Conservation (phyloP, 2,329 filamentous ascomycete species). For the Colletotrichum sp. region DNA sequence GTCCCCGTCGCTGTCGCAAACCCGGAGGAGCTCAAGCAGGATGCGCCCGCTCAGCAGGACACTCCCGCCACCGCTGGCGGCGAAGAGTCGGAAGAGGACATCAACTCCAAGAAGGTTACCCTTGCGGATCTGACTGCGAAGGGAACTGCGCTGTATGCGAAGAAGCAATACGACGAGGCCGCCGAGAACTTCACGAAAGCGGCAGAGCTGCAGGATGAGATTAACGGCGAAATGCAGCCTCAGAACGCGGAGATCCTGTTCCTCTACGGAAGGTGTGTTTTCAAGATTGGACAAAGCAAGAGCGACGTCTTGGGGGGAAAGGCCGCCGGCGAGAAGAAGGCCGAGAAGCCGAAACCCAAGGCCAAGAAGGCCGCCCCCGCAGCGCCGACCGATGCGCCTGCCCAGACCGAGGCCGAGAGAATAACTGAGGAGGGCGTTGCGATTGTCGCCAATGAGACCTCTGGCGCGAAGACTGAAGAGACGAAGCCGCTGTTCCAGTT, state of each 20-base stretch:
- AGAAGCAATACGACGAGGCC: constrained; percentile 87
- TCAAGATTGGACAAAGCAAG: constrained; percentile 91
- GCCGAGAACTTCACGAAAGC: constrained; percentile 89
- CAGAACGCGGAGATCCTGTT: constrained; percentile 95
- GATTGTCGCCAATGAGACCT: constrained; percentile 48
- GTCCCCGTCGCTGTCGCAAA: constrained; percentile 29
- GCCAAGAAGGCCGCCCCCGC: constrained; percentile 39
- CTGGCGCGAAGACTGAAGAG: constrained; percentile 45
- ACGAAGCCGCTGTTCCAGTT: constrained; percentile 91
- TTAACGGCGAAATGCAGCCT: constrained; percentile 90
- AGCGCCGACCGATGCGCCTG: constrained; percentile 34
- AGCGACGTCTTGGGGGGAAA: constrained; percentile 92
- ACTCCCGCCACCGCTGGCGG: constrained; percentile 4
- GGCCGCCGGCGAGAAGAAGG: constrained; percentile 63
- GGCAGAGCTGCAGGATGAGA: constrained; percentile 84
- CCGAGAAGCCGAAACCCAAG: constrained; percentile 34
- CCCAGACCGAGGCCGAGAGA: constrained; percentile 44
- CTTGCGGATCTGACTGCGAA: constrained; percentile 80
- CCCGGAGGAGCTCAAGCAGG: constrained; percentile 14
- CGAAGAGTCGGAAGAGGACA: constrained; percentile 43
- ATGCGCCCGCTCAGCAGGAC: constrained; percentile 13
- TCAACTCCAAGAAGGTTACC: constrained; percentile 63
- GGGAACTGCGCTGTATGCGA: constrained; percentile 83
- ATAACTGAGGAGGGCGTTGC: constrained; percentile 52
- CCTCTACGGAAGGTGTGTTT: constrained; percentile 90